Conservation (phyloP, 2,329 filamentous ascomycete genomes). For the Hypoxylon sp. region DNA sequence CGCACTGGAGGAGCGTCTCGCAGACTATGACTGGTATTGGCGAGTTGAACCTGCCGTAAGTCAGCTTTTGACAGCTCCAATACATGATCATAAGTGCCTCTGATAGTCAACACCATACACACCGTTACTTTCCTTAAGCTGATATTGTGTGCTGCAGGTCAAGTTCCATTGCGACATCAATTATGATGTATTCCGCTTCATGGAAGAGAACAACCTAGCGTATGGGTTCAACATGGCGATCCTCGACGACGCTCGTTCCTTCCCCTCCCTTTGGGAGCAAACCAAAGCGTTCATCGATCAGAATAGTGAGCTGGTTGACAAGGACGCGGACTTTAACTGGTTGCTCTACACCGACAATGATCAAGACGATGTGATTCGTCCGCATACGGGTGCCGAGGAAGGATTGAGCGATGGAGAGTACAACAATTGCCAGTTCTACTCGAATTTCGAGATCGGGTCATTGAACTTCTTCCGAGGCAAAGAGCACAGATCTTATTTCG, state of each 20-base stretch:
- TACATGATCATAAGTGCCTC: slow-evolving; percentile 2
- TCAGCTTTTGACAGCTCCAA: slow-evolving; percentile 25
- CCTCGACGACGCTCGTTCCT: slow-evolving; percentile 58
- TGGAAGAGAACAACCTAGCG: slow-evolving; percentile 84
- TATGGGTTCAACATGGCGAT: slow-evolving; percentile 73
- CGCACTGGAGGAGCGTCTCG: slow-evolving; percentile 79
- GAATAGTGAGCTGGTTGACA: slow-evolving; percentile 58
- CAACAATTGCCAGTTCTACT: slow-evolving; percentile 63
- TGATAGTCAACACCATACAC: neutral
- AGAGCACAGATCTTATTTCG: slow-evolving; percentile 61
- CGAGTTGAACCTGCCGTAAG: slow-evolving; percentile 70
- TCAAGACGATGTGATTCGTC: slow-evolving; percentile 30
- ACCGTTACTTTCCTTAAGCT: slow-evolving; percentile 13
- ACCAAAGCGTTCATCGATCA: slow-evolving; percentile 60
- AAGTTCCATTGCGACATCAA: slow-evolving; percentile 72
- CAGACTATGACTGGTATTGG: slow-evolving; percentile 70
- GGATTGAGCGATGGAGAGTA: slow-evolving; percentile 54
- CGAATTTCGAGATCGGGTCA: slow-evolving; percentile 67
- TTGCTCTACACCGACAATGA: slow-evolving; percentile 53
- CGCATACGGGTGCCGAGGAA: slow-evolving; percentile 21
- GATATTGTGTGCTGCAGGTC: slow-evolving; percentile 55
- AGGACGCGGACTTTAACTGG: slow-evolving; percentile 63
- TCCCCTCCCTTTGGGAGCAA: slow-evolving; percentile 59
- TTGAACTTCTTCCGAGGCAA: slow-evolving; percentile 62
- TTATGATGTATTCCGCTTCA: slow-evolving; percentile 88